phyloP scores from a whole-genome alignment of 306 rosid species.

The Luffa aegyptiaca region DNA sequence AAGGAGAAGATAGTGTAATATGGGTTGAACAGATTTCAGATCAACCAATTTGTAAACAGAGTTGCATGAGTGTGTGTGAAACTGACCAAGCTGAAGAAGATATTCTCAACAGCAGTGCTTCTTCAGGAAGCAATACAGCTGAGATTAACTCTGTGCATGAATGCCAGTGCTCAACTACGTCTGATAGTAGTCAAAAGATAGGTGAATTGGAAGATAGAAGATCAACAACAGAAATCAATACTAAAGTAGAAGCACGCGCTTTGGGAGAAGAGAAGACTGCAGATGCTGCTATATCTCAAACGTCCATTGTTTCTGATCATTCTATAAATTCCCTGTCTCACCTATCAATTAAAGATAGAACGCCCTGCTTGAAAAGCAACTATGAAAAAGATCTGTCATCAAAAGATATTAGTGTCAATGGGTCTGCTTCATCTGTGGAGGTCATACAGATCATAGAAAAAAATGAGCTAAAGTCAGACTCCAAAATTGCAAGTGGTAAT shows the following conservation, averaged over 20 bases:
- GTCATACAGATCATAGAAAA: not conserved
- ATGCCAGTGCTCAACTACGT: not conserved
- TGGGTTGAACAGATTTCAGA: not conserved
- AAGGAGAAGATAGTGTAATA: not conserved
- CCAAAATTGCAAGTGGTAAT: not conserved
- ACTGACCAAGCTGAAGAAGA: not conserved
- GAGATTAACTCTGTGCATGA: not conserved
- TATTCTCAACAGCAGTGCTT: not conserved
- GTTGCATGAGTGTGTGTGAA: not conserved
- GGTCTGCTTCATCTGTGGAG: constrained; percentile 1
- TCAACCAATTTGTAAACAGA: not conserved
- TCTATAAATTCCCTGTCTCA: not conserved
- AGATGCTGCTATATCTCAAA: not conserved
- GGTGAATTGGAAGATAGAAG: not conserved
- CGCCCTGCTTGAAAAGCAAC: not conserved
- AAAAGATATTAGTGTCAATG: not conserved
- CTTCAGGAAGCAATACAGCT: not conserved
- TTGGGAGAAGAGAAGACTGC: not conserved
- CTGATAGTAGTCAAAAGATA: not conserved
- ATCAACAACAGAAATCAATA: not conserved
- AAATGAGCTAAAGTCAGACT: not conserved
- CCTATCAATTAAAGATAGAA: not conserved
- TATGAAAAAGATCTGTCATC: not conserved
- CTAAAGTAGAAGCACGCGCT: not conserved
- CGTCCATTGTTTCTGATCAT: not conserved